These are phyloP conservation scores for Aphanomyces invadans DNA, from an alignment of 352 stramenopile genomes.

Conservation along the genomic window DNA sequence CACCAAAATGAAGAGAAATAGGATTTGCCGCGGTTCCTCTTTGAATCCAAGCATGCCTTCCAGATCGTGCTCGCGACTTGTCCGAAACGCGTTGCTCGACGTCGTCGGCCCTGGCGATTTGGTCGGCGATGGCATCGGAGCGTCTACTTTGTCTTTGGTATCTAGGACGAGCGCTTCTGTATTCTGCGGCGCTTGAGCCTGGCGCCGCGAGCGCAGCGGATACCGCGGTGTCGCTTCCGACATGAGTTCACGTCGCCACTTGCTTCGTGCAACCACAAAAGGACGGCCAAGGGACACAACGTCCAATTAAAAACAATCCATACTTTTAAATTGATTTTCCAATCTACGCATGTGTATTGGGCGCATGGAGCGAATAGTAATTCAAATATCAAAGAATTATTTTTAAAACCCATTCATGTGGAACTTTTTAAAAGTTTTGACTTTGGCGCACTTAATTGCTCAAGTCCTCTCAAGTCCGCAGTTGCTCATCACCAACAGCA, in stretches of 20 bases:
- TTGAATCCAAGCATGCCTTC: constrained; percentile 67
- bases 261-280: too few species aligned
- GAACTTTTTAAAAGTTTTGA: too few species aligned
- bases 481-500: not conserved
- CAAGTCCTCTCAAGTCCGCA: not conserved
- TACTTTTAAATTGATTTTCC: too few species aligned
- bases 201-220: constrained; percentile 15
- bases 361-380: too few species aligned
- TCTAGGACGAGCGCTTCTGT: not conserved
- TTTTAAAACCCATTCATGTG: too few species aligned
- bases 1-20: constrained; percentile 55
- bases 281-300: too few species aligned
- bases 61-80: constrained; percentile 42
- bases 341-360: not conserved
- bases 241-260: too few species aligned
- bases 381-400: too few species aligned
- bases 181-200: not conserved
- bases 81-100: constrained; percentile 50
- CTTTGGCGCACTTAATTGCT: not conserved
- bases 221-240: not conserved
- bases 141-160: not conserved
- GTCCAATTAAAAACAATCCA: too few species aligned
- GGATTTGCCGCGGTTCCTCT: constrained; percentile 67
- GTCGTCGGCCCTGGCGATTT: not conserved
- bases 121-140: not conserved